Conservation (phyloP, 2,329 filamentous ascomycete genomes). For the Coniosporium tulheliwenetii region DNA sequence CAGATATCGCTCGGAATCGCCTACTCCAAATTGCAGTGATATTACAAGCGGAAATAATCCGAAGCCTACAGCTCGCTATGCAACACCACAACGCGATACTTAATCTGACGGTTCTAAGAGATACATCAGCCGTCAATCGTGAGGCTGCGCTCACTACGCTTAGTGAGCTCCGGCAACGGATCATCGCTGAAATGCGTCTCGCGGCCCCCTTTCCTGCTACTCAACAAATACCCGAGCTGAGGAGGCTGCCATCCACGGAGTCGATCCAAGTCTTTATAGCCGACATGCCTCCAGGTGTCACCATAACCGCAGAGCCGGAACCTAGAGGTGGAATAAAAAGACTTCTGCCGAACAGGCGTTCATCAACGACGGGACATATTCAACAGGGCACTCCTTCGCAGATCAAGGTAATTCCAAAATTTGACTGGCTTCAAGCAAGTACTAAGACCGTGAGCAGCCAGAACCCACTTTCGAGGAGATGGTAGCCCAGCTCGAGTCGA, state of each 20-base stretch:
- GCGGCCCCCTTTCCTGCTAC: no score
- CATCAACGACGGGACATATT: no score
- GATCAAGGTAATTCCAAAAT: no score
- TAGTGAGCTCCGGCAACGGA: slow-evolving; percentile 21
- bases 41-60: slow-evolving; percentile 25
- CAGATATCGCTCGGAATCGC: slow-evolving; percentile 19
- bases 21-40: slow-evolving; percentile 21
- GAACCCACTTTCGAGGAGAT: no score
- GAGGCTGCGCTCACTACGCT: slow-evolving; percentile 17
- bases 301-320: slow-evolving; percentile 4
- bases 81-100: slow-evolving; percentile 16
- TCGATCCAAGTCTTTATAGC: slow-evolving; percentile 8
- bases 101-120: slow-evolving; percentile 18
- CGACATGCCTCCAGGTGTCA: slow-evolving; percentile 9
- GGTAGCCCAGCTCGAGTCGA: no score
- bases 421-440: no score
- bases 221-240: slow-evolving; percentile 3
- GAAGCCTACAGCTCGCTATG: slow-evolving; percentile 19
- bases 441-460: no score
- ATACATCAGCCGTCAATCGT: slow-evolving; percentile 19
- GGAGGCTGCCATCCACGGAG: slow-evolving; percentile 4
- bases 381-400: no score
- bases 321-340: neutral
- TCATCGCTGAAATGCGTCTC: no score
- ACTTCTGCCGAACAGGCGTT: no score